A percentile compares a stretch with the other conserved stretches of the same genome.
Conservation (phyloP, 2,329 filamentous ascomycete species). For the Trichoderma sp. region DNA sequence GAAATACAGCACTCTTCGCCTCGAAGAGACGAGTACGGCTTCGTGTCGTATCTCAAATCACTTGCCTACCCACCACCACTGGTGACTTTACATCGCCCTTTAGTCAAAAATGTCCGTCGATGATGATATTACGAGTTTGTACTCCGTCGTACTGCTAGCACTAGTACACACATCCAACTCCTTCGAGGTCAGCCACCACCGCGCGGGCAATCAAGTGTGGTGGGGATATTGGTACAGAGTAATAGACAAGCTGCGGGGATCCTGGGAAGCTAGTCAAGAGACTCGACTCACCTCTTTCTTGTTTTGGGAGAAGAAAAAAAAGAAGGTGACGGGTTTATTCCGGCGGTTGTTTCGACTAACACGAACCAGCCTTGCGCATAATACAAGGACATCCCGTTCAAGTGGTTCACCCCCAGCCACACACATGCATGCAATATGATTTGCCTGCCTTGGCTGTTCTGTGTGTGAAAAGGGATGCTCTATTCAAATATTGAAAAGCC, state of each 20-base stretch:
- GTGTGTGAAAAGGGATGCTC: not conserved
- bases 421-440: not conserved
- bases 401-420: not conserved
- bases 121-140: not conserved
- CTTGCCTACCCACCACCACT: not conserved
- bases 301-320: not conserved
- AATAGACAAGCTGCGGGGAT: not conserved
- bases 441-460: not conserved
- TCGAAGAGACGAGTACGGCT: not conserved
- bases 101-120: not conserved
- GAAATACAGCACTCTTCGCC: not conserved
- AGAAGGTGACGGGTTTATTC: not conserved
- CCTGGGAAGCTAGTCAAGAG: not conserved
- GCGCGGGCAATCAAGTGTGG: not conserved
- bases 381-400: not conserved
- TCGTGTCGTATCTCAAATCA: not conserved
- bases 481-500: not conserved
- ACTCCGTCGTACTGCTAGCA: not conserved
- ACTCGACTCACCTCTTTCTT: too few relatives aligned
- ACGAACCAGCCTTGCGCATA: not conserved
- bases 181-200: not conserved
- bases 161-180: not conserved
- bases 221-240: too few relatives aligned
- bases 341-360: not conserved
- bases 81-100: not conserved